phyloP scores from a whole-genome alignment of 768 basidiomycete genomes.

The Boletus rubescentipes region DNA sequence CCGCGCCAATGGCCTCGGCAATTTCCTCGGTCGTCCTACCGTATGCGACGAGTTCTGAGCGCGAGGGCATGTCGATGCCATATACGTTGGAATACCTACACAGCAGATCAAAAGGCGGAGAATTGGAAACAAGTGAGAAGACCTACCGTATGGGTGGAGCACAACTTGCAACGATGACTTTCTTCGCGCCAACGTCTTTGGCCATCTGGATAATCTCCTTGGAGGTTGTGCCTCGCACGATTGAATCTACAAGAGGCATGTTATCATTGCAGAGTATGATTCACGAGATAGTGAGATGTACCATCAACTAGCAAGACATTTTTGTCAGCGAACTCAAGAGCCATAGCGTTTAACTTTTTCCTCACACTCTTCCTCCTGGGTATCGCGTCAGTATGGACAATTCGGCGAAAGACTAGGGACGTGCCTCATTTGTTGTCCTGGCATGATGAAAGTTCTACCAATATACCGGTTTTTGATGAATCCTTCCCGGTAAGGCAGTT shows the following conservation, averaged over 20 bases:
- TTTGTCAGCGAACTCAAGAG: constrained; percentile 89
- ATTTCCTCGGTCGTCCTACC: constrained; percentile 69
- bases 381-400: constrained; percentile 1
- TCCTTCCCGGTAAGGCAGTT: constrained; percentile 93
- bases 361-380: constrained; percentile 88
- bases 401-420: neutral
- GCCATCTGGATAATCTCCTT: constrained; percentile 99
- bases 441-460: constrained; percentile 99
- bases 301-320: constrained; percentile 96
- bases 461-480: constrained; percentile 99
- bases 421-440: constrained; percentile 92
- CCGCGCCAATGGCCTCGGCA: constrained; percentile 84
- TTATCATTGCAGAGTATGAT: neutral
- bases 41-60: constrained; percentile 89
- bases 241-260: constrained; percentile 67
- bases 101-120: constrained; percentile 1
- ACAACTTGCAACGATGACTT: constrained; percentile 94
- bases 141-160: constrained; percentile 90
- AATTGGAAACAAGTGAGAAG: neutral
- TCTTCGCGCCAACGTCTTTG: constrained; percentile 96
- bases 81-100: constrained; percentile 89
- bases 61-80: constrained; percentile 99
- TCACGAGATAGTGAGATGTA: constrained; percentile 32
- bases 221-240: constrained; percentile 97
- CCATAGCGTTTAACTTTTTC: constrained; percentile 97